Evolutionary conservation across 495 filamentous ascomycete species (phyloP).

Genomic region (Neurospora discreta): DNA sequence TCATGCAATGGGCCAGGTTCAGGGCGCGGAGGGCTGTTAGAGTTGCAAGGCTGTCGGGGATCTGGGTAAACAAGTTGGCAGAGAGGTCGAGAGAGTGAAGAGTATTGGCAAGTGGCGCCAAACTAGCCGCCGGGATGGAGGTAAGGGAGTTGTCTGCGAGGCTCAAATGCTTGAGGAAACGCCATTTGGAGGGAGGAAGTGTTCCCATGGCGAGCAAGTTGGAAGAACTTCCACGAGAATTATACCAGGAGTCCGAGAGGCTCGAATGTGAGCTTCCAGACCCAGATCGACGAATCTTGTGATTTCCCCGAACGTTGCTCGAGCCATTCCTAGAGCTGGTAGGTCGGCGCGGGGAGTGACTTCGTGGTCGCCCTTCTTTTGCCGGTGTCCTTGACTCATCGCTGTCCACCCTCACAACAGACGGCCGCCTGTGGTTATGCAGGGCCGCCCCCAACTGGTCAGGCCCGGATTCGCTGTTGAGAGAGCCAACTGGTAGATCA

Average conservation of each 20-base stretch:
- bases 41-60: conserved; percentile 77
- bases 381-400: conserved; percentile 28
- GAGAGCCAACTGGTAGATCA: conserved; percentile 34
- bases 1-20: conserved; percentile 95
- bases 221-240: conserved; percentile 52
- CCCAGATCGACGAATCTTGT: conserved; percentile 70
- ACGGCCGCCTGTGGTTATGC: conserved; percentile 28
- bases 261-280: conserved; percentile 91
- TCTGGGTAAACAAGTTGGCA: conserved; percentile 77
- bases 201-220: conserved; percentile 55
- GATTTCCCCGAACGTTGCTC: conserved; percentile 46
- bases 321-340: conserved; percentile 58
- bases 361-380: conserved; percentile 46
- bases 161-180: conserved; percentile 83
- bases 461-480: conserved; percentile 31
- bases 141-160: conserved; percentile 86
- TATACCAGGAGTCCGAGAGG: conserved; percentile 57
- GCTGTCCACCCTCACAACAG: conserved; percentile 25
- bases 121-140: conserved; percentile 57
- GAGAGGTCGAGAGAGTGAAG: conserved; percentile 87
- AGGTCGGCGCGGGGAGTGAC: conserved; percentile 70
- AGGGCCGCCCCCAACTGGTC: conserved; percentile 21
- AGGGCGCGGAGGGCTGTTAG: conserved; percentile 75
- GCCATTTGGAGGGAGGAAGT: conserved; percentile 80
- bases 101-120: conserved; percentile 73